Evolutionary conservation across 352 stramenopile genomes (phyloP).

Genomic region (Aphanomyces stellatus): DNA sequence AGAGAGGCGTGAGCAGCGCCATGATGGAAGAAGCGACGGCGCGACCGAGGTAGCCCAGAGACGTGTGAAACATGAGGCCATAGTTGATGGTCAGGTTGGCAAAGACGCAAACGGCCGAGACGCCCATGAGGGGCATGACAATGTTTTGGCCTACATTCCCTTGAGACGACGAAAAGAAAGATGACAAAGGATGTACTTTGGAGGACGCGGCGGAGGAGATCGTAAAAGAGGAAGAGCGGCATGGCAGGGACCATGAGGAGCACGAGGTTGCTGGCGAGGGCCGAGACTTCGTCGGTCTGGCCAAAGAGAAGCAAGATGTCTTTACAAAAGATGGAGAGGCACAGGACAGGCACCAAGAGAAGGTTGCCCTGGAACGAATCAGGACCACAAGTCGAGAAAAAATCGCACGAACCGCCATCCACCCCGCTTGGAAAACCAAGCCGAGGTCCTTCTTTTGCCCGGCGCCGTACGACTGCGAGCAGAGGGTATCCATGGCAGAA

Average conservation of each 20-base stretch:
- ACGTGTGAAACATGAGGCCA: slow-evolving; percentile 40
- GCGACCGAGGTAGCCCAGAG: slow-evolving; percentile 46
- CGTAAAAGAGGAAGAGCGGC: slow-evolving; percentile 40
- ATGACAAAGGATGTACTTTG: slow-evolving; percentile 21
- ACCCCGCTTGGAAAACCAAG: slow-evolving; percentile 47
- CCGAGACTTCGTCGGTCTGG: slow-evolving; percentile 40
- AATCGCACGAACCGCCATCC: slow-evolving; percentile 37
- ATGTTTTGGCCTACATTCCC: slow-evolving; percentile 40
- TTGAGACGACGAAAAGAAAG: neutral
- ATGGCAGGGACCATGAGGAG: slow-evolving; percentile 29
- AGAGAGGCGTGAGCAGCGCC: slow-evolving; percentile 36
- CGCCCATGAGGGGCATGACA: slow-evolving; percentile 38
- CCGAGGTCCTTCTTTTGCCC: slow-evolving; percentile 48
- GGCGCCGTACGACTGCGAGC: slow-evolving; percentile 54
- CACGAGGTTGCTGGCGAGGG: slow-evolving; percentile 35
- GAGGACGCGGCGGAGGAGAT: slow-evolving; percentile 41
- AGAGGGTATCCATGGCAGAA: slow-evolving; percentile 56
- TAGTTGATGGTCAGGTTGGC: slow-evolving; percentile 40
- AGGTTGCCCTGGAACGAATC: slow-evolving; percentile 4
- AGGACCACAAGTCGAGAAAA: slow-evolving; percentile 16
- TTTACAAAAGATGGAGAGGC: slow-evolving; percentile 35
- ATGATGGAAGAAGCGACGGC: slow-evolving; percentile 40
- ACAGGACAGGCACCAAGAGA: slow-evolving; percentile 20
- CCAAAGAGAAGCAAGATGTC: slow-evolving; percentile 40
- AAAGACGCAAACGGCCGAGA: slow-evolving; percentile 32